Percentiles rank a stretch among this genome's conserved stretches.
These are phyloP conservation scores for Coelastrella sp. DNA, from an alignment of 139 green algal genomes.

Conservation along the genomic window DNA sequence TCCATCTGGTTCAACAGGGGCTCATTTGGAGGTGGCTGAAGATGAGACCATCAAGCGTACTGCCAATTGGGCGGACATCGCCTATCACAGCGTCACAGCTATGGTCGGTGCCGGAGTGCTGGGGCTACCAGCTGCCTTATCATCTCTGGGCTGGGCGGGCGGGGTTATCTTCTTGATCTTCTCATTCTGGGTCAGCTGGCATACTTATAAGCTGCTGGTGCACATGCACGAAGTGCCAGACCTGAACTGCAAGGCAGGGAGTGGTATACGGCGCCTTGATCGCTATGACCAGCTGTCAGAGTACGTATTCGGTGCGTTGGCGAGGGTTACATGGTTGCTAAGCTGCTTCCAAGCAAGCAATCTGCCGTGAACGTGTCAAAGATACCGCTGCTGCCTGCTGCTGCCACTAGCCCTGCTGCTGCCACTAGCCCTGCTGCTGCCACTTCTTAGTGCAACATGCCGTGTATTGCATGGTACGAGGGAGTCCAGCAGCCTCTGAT, in stretches of 20 bases:
- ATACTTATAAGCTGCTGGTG: slow-evolving; percentile 29
- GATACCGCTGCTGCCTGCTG: background rate
- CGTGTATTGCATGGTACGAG: too few species aligned
- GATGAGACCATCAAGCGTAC: slow-evolving; percentile 25
- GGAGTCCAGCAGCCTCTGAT: too few species aligned
- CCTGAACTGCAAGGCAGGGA: slow-evolving; percentile 15
- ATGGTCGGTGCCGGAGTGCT: background rate
- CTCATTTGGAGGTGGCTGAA: background rate
- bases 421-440: too few species aligned
- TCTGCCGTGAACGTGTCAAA: too few species aligned
- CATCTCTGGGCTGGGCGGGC: slow-evolving; percentile 9
- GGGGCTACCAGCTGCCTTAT: background rate
- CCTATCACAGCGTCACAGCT: slow-evolving; percentile 29
- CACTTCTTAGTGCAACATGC: too few species aligned
- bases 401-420: background rate
- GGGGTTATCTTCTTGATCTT: slow-evolving; percentile 17
- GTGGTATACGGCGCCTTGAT: slow-evolving; percentile 16
- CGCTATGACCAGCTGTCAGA: slow-evolving; percentile 29
- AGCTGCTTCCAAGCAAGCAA: too few species aligned
- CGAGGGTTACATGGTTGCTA: background rate
- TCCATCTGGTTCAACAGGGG: background rate
- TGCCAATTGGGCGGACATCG: background rate
- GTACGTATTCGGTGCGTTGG: background rate
- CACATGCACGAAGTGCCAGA: slow-evolving; percentile 40
- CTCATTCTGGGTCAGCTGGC: slow-evolving; percentile 34